Evolutionary conservation across 2,329 filamentous ascomycete species (phyloP).

Genomic region (Parascedosporium putredinis): DNA sequence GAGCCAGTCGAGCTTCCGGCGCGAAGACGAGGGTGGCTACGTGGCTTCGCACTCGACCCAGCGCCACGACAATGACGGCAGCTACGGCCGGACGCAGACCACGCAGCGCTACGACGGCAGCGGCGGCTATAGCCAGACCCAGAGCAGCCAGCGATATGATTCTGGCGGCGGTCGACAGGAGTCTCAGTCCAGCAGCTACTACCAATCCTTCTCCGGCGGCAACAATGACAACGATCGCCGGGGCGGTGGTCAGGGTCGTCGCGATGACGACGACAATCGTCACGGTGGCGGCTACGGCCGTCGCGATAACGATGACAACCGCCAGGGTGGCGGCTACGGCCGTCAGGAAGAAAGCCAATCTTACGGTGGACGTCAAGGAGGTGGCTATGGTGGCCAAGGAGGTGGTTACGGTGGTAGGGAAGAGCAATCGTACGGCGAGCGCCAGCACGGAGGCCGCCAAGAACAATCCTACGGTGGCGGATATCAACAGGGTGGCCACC

Average conservation of each 20-base stretch:
- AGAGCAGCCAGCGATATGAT: constrained; percentile 20
- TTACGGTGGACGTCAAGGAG: constrained; percentile 16
- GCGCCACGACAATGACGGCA: constrained; percentile 36
- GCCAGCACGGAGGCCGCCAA: constrained; percentile 12
- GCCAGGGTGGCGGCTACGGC: constrained; percentile 12
- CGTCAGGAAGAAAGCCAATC: constrained; percentile 12
- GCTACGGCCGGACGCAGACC: constrained; percentile 7
- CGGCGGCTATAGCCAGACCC: constrained; percentile 31
- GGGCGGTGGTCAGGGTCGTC: constrained; percentile 1
- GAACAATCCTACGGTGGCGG: constrained; percentile 2
- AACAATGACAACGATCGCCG: constrained; percentile 8
- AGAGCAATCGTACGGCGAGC: constrained; percentile 11
- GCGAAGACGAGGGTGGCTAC: constrained; percentile 43
- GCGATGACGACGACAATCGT: constrained; percentile 8
- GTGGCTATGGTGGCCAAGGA: constrained; percentile 18
- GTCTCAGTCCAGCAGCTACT: constrained; percentile 39
- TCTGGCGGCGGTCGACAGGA: constrained; percentile 53
- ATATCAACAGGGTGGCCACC: not conserved
- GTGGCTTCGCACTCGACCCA: constrained; percentile 51
- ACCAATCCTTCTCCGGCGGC: not conserved
- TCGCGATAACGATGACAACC: constrained; percentile 11
- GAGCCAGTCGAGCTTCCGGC: constrained; percentile 51
- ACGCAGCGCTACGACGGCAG: constrained; percentile 4
- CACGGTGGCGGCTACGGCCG: constrained; percentile 2
- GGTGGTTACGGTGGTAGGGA: constrained; percentile 16